Base-by-base conservation (phyloP, 257 asterid species). In the Nyctanthes arbortristis region DNA sequence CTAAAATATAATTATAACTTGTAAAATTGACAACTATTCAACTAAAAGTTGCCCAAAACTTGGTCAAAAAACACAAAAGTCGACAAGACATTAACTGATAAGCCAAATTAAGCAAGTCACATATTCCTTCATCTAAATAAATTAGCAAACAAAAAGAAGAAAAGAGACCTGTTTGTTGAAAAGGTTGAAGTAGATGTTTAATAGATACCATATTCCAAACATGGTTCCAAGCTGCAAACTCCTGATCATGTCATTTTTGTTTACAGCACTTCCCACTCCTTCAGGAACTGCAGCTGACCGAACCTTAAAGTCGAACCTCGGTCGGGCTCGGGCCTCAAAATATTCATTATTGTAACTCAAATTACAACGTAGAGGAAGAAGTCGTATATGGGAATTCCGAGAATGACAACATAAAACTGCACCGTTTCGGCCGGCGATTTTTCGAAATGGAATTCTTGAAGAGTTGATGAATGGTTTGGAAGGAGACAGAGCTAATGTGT, bases 111-210 rank as follows among this genome's bases (percentile, higher is more conserved):
- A n/a, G n/a, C n/a, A n/a, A n/a, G n/a, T n/a, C n/a, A n/a, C n/a
- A n/a, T 22, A 24, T 37, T n/a, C 40, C 10, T 12, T 12, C 6
- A 35, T 18, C 52, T 62, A 29, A 28, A 11, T 20, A 34, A 1
- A 10, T 5, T 27, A 62, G 6, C 49, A 33, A 10, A 12, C 4
- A n/a, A 7, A 35, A 29, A 22, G 16, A 32, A 43, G 36, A 32
- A 66, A 39, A 28, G 35, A 30, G 61, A 88, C 97, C 91, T 92
- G 98, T 76, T 92, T 90, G 70, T 92, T 92, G 84, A 65, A 88
- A 75, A 92, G 88, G 84, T 90, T 92, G 96, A 86, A 92, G 84
- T 73, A 88, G 33, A 89, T 89, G 81, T 92, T 92, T 73, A 92
- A 73, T 45, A 79, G 32, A 76, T 90, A 92, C 98, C 97, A 92